Percentiles rank a stretch among this genome's conserved stretches.
phyloP scores from a whole-genome alignment of 805 yeast genomes.

The Saccharomycopsis fibuligera region DNA sequence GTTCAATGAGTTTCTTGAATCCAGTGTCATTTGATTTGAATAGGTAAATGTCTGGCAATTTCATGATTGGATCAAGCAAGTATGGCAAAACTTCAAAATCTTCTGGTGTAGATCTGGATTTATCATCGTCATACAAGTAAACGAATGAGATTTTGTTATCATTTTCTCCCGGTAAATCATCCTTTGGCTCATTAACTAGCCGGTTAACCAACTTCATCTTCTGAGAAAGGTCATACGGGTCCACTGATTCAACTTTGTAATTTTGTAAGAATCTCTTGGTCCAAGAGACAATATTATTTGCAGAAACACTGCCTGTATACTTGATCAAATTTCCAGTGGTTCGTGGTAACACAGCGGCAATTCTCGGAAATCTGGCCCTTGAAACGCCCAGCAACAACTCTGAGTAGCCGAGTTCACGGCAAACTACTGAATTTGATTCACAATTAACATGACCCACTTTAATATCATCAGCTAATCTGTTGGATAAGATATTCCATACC shows the following conservation, averaged over 20 bases:
- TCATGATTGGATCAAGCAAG: slow-evolving; percentile 52
- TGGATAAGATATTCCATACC: slow-evolving; percentile 53
- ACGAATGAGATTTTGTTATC: slow-evolving; percentile 46
- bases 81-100: slow-evolving; percentile 58
- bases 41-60: slow-evolving; percentile 49
- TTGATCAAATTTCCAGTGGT: slow-evolving; percentile 42
- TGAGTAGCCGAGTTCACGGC: slow-evolving; percentile 40
- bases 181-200: slow-evolving; percentile 27
- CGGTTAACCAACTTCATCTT: slow-evolving; percentile 26
- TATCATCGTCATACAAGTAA: slow-evolving; percentile 39
- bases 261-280: slow-evolving; percentile 43
- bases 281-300: slow-evolving; percentile 30
- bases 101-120: slow-evolving; percentile 39
- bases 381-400: slow-evolving; percentile 27
- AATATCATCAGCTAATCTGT: slow-evolving; percentile 35
- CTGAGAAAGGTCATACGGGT: slow-evolving; percentile 21
- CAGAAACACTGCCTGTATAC: slow-evolving; percentile 28
- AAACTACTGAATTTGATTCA: slow-evolving; percentile 40
- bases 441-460: slow-evolving; percentile 58
- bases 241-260: slow-evolving; percentile 33
- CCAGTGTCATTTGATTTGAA: slow-evolving; percentile 44
- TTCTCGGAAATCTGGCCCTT: slow-evolving; percentile 34
- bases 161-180: slow-evolving; percentile 26
- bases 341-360: slow-evolving; percentile 49
- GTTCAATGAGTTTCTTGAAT: slow-evolving; percentile 33